Conservation (phyloP, 768 basidiomycete genomes). For the Peribolospora baueri region DNA sequence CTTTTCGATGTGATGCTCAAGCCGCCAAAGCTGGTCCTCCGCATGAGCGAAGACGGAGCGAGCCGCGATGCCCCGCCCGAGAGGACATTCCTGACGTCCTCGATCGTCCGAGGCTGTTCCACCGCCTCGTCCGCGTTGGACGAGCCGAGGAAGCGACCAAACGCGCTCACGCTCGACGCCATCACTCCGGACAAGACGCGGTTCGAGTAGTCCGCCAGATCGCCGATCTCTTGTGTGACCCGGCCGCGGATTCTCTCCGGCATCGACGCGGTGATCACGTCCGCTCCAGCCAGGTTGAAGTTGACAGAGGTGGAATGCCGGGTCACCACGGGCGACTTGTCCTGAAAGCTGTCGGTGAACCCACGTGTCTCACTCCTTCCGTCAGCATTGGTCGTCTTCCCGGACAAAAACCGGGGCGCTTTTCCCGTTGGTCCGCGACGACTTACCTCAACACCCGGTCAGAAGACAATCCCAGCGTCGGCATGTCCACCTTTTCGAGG, state of each 20-base stretch:
- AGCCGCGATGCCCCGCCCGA: conserved; percentile 5
- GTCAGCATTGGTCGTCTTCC: neutral
- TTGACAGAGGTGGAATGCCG: neutral
- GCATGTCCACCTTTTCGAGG: conserved; percentile 77
- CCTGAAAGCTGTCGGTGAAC: too few relatives aligned
- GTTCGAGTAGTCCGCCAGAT: conserved; percentile 42
- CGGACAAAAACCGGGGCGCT: neutral
- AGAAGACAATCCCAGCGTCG: conserved; percentile 31
- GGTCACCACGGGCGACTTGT: too few relatives aligned
- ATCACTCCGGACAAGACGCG: conserved; percentile 24
- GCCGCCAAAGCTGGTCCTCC: neutral
- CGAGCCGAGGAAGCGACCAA: neutral
- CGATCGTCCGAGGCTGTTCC: conserved; percentile 32
- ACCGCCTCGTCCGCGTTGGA: conserved; percentile 19
- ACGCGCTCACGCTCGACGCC: conserved; percentile 4
- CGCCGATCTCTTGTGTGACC: conserved; percentile 57
- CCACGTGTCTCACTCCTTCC: too few relatives aligned
- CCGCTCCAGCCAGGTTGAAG: conserved; percentile 1
- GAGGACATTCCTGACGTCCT: conserved; percentile 18
- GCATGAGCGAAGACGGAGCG: neutral
- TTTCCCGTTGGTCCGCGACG: neutral
- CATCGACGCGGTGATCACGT: conserved; percentile 7
- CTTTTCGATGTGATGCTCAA: neutral
- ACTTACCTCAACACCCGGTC: conserved; percentile 18
- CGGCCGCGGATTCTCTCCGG: conserved; percentile 24